These are phyloP conservation scores for Leucocoprinus birnbaumii DNA, from an alignment of 768 basidiomycete genomes.

Conservation along the genomic window DNA sequence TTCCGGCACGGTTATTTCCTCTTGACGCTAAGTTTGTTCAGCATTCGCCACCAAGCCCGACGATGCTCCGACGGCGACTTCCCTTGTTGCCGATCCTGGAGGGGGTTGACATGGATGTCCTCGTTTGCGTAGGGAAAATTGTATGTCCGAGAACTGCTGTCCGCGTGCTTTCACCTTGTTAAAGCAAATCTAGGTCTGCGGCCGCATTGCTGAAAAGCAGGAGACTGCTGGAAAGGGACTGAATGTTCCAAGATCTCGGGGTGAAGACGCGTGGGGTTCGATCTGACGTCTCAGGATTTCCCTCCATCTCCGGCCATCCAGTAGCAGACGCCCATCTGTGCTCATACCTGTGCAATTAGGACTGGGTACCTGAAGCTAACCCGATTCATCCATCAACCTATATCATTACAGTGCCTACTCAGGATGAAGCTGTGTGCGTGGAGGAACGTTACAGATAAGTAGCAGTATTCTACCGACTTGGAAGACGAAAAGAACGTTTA, in stretches of 20 bases:
- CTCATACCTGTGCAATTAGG: background rate
- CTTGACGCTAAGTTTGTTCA: no score
- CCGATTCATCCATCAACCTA: background rate
- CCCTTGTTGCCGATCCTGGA: background rate
- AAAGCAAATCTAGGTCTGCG: background rate
- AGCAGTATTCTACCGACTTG: background rate
- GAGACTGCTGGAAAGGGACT: background rate
- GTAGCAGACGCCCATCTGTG: background rate
- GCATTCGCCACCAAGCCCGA: no score
- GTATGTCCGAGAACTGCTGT: background rate
- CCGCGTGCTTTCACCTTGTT: background rate
- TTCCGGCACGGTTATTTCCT: background rate
- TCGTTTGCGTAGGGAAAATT: background rate
- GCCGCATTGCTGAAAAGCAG: background rate
- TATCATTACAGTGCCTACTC: no score
- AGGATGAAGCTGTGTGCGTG: no score
- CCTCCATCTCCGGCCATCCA: constrained; percentile 4
- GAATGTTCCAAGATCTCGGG: background rate
- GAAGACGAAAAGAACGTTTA: constrained; percentile 1
- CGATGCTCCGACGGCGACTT: no score
- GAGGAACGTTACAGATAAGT: no score
- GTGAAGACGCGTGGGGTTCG: background rate
- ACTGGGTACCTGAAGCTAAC: background rate
- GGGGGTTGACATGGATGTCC: background rate
- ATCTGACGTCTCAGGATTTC: background rate